Base-by-base conservation (phyloP, 257 asterid species). In the Nicotiana attenuata region DNA sequence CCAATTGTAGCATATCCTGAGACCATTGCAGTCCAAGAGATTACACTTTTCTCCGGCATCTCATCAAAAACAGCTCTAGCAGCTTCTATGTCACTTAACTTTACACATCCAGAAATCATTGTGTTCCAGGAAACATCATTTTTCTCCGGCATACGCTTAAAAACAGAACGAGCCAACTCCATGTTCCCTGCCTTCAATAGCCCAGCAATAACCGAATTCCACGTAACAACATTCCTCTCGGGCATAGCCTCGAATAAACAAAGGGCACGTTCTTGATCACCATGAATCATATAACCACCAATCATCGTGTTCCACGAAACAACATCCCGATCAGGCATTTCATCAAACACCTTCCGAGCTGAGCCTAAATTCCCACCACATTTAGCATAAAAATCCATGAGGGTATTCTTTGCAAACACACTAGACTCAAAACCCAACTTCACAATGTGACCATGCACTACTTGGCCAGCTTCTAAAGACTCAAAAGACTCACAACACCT, bases 11-110 rank as follows among this genome's bases (percentile, higher is more conserved):
- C 89, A 47, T 88, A 88, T 33, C 91, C 91, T 2, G 90, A 88
- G 13, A 89, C 86, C 90, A 88, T 81, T 1, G 88, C 52, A 3
- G 90, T 90, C 91, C 93, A 90, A 47, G 93, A 88, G 67, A 85
- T 90, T 53, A 87, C 76, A 76, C 88, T 87, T 82, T 87, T 87
- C 77, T 81, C 88, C 0, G 91, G 90, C 91, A 90, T 88, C 20
- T 82, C 53, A 68, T 87, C 86, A 65, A 88, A 88, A 2, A 83
- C 38, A 50, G 64, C 85, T 55, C 65, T 65, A 11, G 92, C 89
- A 4, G 85, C 65, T 50, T 73, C 83, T 63, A 88, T 0, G 55
- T 86, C 86, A 10, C 87, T 84, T 31, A 29, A 64, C 65, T 86
- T 86, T 5, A 85, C 77, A 63, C 82, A 85, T 16, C 91, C 91